phyloP scores from a whole-genome alignment of 805 yeast species.

The Candida manassasensis region DNA sequence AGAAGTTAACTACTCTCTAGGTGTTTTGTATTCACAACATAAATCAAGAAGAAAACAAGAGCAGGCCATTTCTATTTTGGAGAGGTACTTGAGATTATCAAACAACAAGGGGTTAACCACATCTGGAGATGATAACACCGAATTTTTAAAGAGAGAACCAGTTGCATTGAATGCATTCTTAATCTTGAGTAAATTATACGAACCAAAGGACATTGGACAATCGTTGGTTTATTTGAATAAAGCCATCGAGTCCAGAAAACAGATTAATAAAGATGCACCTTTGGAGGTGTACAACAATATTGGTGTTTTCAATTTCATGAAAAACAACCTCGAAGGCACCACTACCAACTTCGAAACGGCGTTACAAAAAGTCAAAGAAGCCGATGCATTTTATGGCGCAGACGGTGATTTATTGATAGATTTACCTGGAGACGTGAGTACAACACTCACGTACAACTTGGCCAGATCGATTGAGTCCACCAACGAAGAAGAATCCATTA shows the following conservation, averaged over 20 bases:
- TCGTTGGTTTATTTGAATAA: slow-evolving; percentile 60
- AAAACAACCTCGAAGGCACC: slow-evolving; percentile 57
- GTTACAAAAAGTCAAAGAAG: slow-evolving; percentile 27
- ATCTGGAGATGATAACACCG: slow-evolving; percentile 16
- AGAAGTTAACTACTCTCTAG: slow-evolving; percentile 74
- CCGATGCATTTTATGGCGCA: slow-evolving; percentile 35
- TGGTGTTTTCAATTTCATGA: slow-evolving; percentile 75
- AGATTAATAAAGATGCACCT: slow-evolving; percentile 43
- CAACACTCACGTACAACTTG: slow-evolving; percentile 52
- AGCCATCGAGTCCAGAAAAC: slow-evolving; percentile 50
- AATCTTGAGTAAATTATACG: slow-evolving; percentile 66
- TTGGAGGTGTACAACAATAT: slow-evolving; percentile 71
- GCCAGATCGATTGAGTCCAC: slow-evolving; percentile 69
- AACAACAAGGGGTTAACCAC: slow-evolving; percentile 40
- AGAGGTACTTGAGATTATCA: slow-evolving; percentile 63
- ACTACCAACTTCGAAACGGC: slow-evolving; percentile 51
- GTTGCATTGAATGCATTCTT: slow-evolving; percentile 61
- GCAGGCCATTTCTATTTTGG: slow-evolving; percentile 59
- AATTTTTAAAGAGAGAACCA: slow-evolving; percentile 44
- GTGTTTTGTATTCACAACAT: slow-evolving; percentile 60
- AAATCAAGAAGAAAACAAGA: slow-evolving; percentile 36
- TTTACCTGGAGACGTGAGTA: slow-evolving; percentile 24
- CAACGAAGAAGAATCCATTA: slow-evolving; percentile 34
- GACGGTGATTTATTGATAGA: slow-evolving; percentile 26
- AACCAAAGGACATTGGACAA: slow-evolving; percentile 58